These are phyloP conservation scores for Gardenia jasminoides DNA, from an alignment of 257 asterid genomes.

Conservation along the genomic window DNA sequence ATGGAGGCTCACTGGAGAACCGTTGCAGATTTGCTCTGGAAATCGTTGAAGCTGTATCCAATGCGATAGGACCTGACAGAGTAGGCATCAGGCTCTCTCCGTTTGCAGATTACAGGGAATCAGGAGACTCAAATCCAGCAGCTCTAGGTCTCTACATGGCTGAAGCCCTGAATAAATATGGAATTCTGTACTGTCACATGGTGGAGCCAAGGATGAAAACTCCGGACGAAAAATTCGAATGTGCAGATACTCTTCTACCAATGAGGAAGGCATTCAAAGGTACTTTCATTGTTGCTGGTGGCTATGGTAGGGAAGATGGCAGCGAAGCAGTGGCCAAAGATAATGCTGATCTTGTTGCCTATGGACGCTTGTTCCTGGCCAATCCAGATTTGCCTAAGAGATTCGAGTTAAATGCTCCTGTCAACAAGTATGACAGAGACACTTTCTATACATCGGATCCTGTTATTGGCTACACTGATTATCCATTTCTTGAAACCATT, in stretches of 20 bases:
- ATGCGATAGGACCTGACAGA: constrained; percentile 34
- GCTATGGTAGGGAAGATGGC: constrained; percentile 60
- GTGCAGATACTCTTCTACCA: constrained; percentile 42
- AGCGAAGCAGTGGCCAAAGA: constrained; percentile 51
- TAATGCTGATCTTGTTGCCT: constrained; percentile 58
- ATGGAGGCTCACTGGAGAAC: constrained; percentile 35
- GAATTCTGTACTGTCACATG: constrained; percentile 61
- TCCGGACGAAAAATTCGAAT: constrained; percentile 20
- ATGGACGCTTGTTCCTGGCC: constrained; percentile 60
- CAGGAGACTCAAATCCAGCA: constrained; percentile 55
- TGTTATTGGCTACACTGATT: constrained; percentile 71
- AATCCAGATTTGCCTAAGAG: constrained; percentile 66
- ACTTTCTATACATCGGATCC: constrained; percentile 55
- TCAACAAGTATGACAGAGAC: constrained; percentile 49
- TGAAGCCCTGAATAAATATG: constrained; percentile 42
- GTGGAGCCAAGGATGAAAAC: constrained; percentile 60
- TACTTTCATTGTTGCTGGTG: constrained; percentile 65
- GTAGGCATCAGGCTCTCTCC: constrained; percentile 42
- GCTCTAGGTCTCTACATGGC: constrained; percentile 60
- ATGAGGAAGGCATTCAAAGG: constrained; percentile 63
- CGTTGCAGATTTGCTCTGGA: constrained; percentile 34
- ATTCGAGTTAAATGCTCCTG: constrained; percentile 54
- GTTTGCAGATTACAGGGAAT: constrained; percentile 35
- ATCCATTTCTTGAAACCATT: constrained; percentile 57
- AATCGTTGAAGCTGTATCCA: constrained; percentile 22